Percentiles rank a stretch among this genome's conserved stretches.
phyloP scores from a whole-genome alignment of 345 rosid genomes.

The Cochlearia excelsa region DNA sequence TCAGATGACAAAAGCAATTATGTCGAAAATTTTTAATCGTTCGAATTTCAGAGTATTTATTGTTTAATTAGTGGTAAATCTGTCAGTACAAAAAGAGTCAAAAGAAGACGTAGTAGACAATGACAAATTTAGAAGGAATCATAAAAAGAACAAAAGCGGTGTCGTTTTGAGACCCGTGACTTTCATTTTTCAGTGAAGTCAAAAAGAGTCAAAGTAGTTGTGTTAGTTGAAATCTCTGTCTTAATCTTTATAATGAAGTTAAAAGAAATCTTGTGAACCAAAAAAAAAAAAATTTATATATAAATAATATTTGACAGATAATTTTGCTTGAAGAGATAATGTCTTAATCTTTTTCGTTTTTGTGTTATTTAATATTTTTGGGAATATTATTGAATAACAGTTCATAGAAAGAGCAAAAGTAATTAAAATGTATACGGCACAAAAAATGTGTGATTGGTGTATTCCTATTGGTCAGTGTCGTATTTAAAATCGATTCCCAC shows the following conservation, averaged over 20 bases:
- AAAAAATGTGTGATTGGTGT: background rate
- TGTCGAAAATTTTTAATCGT: background rate
- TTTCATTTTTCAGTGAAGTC: conserved; percentile 11
- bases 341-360: conserved; percentile 16
- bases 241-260: conserved; percentile 27
- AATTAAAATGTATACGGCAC: background rate
- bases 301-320: conserved; percentile 1
- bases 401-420: background rate
- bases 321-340: conserved; percentile 19
- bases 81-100: conserved; percentile 7
- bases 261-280: conserved; percentile 21
- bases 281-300: background rate
- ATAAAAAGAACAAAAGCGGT: conserved; percentile 21
- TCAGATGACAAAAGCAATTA: background rate
- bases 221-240: conserved; percentile 29
- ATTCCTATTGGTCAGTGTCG: background rate
- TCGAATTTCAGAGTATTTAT: background rate
- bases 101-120: conserved; percentile 14
- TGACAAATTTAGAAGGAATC: conserved; percentile 23
- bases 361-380: background rate
- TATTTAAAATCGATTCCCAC: background rate
- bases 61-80: background rate
- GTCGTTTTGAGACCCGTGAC: conserved; percentile 37
- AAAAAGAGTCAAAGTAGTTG: conserved; percentile 27
- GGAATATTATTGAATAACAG: background rate